phyloP scores from a whole-genome alignment of 345 rosid genomes.

The Euphorbia tirucalli region DNA sequence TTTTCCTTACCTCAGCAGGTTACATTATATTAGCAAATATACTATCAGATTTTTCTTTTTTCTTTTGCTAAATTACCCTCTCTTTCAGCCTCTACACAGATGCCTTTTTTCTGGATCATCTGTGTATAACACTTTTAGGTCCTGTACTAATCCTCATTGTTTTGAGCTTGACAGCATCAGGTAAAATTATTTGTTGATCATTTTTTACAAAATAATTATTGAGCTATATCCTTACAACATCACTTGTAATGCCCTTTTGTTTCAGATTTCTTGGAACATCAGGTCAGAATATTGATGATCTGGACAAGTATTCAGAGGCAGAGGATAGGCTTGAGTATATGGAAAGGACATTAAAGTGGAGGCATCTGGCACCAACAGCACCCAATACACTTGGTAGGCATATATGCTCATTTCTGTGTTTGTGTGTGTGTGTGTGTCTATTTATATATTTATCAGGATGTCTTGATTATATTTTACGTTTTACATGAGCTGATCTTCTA shows the following conservation, averaged over 20 bases:
- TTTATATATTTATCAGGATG: not conserved
- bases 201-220: not conserved
- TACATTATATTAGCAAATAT: not conserved
- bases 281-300: slow-evolving; percentile 96
- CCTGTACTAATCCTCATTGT: slow-evolving; percentile 92
- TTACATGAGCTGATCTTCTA: slow-evolving; percentile 15
- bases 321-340: slow-evolving; percentile 73
- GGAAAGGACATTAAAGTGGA: slow-evolving; percentile 91
- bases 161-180: slow-evolving; percentile 84
- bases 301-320: slow-evolving; percentile 85
- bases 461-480: not conserved
- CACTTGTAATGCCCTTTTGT: not conserved
- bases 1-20: slow-evolving; percentile 96
- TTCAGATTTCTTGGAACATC: slow-evolving; percentile 97
- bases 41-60: slow-evolving; percentile 7
- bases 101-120: slow-evolving; percentile 94
- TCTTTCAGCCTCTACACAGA: slow-evolving; percentile 74
- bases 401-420: not conserved
- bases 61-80: slow-evolving; percentile 17
- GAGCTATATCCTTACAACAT: not conserved
- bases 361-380: slow-evolving; percentile 96
- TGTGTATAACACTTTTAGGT: slow-evolving; percentile 77
- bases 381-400: slow-evolving; percentile 88
- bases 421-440: no score
- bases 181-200: slow-evolving; percentile 31